Conservation (phyloP, 2,329 filamentous ascomycete genomes). For the Ampelomyces quisqualis region DNA sequence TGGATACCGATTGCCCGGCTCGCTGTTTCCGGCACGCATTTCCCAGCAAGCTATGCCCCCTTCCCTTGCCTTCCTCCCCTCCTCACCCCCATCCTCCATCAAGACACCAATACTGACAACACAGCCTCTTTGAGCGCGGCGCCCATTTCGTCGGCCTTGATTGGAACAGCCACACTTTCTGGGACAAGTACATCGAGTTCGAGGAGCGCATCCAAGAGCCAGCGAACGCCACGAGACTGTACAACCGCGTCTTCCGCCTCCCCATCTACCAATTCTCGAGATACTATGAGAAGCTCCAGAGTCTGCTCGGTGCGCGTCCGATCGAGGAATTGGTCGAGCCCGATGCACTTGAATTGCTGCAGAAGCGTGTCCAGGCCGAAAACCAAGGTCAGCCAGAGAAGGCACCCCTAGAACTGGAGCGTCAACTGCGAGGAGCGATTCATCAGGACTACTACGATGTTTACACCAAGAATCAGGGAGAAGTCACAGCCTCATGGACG, state of each 20-base stretch:
- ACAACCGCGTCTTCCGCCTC: conserved; percentile 79
- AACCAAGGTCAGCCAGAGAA: conserved; percentile 55
- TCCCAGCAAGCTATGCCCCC: conserved; percentile 19
- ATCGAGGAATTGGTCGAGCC: conserved; percentile 69
- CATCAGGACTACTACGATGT: conserved; percentile 78
- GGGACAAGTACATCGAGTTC: conserved; percentile 98
- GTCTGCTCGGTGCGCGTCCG: conserved; percentile 69
- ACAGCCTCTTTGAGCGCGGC: conserved; percentile 88
- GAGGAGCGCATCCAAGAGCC: conserved; percentile 70
- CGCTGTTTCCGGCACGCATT: conserved; percentile 39
- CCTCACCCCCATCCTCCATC: background rate
- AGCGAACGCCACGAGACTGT: conserved; percentile 74
- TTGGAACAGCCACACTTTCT: conserved; percentile 92
- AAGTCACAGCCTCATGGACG: conserved; percentile 91
- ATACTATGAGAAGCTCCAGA: conserved; percentile 89
- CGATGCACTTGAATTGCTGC: conserved; percentile 68
- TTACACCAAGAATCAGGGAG: conserved; percentile 78
- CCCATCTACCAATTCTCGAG: conserved; percentile 94
- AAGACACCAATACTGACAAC: conserved; percentile 14
- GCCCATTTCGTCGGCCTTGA: conserved; percentile 83
- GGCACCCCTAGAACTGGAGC: conserved; percentile 76
- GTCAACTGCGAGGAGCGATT: conserved; percentile 76
- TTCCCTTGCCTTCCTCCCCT: conserved; percentile 6
- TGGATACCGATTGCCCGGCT: conserved; percentile 1
- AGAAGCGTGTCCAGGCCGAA: conserved; percentile 70